A percentile compares a stretch with the other conserved stretches of the same genome.
Evolutionary conservation across 2,329 filamentous ascomycete genomes (phyloP).

Genomic region (Rhynchosporium agropyri): DNA sequence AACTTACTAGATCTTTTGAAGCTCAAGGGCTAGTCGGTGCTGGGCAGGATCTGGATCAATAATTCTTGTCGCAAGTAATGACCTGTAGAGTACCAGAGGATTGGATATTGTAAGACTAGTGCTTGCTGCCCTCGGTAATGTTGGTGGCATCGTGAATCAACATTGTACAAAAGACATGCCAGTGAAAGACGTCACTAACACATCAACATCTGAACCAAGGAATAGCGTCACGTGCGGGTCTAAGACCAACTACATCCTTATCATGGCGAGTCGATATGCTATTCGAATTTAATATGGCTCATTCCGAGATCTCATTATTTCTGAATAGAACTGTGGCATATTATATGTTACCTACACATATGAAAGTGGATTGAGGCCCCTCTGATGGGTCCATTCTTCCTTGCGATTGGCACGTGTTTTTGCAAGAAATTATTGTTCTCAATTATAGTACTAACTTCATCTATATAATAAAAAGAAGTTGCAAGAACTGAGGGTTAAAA

Average conservation of each 20-base stretch:
- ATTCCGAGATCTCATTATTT: not conserved
- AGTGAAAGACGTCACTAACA: conserved; percentile 18
- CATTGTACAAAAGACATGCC: conserved; percentile 13
- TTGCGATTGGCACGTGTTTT: not conserved
- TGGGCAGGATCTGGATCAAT: conserved; percentile 72
- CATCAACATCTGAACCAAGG: conserved; percentile 15
- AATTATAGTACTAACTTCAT: not conserved
- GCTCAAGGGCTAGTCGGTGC: conserved; percentile 72
- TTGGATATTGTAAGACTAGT: conserved; percentile 65
- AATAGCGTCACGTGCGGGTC: conserved; percentile 16
- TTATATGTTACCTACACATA: too few species aligned
- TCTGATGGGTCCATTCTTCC: not conserved
- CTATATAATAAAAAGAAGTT: not conserved
- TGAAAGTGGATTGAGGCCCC: not conserved
- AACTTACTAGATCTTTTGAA: conserved; percentile 72
- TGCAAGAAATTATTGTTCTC: not conserved
- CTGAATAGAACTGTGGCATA: not conserved
- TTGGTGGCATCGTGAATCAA: conserved; percentile 35
- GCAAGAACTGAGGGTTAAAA: not conserved
- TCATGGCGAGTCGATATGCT: not conserved
- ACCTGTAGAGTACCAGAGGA: conserved; percentile 75
- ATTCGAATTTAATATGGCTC: too few species aligned
- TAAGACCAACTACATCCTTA: not conserved
- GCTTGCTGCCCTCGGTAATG: conserved; percentile 43
- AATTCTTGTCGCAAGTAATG: conserved; percentile 63